Conservation (phyloP, 768 basidiomycete species). For the Chalciporus piperatus region DNA sequence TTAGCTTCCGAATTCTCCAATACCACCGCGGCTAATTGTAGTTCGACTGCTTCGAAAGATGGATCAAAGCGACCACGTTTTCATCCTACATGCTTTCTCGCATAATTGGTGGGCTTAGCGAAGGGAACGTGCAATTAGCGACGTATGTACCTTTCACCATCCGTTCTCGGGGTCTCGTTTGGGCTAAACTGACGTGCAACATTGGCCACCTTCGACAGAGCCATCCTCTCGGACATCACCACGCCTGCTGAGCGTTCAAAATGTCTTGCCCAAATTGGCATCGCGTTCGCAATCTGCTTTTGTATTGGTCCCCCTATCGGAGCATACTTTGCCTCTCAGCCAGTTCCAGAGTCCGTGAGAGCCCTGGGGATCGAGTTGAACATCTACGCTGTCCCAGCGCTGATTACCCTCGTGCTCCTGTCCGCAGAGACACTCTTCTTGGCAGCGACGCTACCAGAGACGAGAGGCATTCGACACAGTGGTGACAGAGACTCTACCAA, state of each 20-base stretch:
- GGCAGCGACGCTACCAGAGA: slow-evolving; percentile 77
- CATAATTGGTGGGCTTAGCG: slow-evolving; percentile 88
- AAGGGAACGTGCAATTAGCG: slow-evolving; percentile 96
- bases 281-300: slow-evolving; percentile 96
- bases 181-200: not conserved
- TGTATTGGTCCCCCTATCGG: slow-evolving; percentile 91
- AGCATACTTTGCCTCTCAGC: slow-evolving; percentile 91
- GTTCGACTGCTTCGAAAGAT: slow-evolving; percentile 43
- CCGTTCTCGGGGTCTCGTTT: not conserved
- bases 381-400: slow-evolving; percentile 87
- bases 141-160: slow-evolving; percentile 60
- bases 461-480: slow-evolving; percentile 47
- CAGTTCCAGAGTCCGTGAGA: slow-evolving; percentile 58
- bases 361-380: slow-evolving; percentile 69
- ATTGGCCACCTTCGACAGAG: slow-evolving; percentile 43
- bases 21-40: not conserved
- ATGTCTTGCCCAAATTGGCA: slow-evolving; percentile 88
- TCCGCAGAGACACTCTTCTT: slow-evolving; percentile 80
- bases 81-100: slow-evolving; percentile 87
- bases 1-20: slow-evolving; percentile 9
- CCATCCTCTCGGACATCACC: slow-evolving; percentile 91
- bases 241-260: slow-evolving; percentile 75
- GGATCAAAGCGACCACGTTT: slow-evolving; percentile 89
- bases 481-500: slow-evolving; percentile 18
- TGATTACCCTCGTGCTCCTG: slow-evolving; percentile 76